Evolutionary conservation across 1,139 yeast species (phyloP), one percentile per base, ranked within the genome.

Genomic region (Candida albicans): DNA sequence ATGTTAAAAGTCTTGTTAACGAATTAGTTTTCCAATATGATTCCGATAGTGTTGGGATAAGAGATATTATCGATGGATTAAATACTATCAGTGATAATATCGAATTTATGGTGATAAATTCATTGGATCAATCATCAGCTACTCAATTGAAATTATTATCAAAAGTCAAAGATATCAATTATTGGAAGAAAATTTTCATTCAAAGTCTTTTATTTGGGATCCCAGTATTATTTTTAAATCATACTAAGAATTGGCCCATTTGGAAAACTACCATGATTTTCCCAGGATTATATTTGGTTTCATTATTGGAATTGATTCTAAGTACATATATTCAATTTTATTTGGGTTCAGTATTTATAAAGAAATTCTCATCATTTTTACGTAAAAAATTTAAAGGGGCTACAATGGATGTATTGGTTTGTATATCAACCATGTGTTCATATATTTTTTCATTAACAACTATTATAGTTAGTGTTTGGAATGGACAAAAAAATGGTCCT

Each of bases 321-420:
- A 77, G 91, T 0, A 61, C 84, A 1, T 87, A 84, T 52, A 73
- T 91, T 36, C 93, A 88, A 58, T 80, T 87, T 54, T 69, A 75
- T 26, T 76, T 82, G 48, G 98, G 87, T 1, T 57, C 67, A 8
- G 73, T 75, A 31, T 93, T 89, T 56, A 80, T 82, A 60, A 69
- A 64, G 40, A 84, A 87, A 47, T 80, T 95, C 9, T 71, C 66
- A 55, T 77, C 75, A 39, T 84, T 95, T n/a, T 50, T 90, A 13
- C 69, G 69, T 44, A 89, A 86, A 53, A 75, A 81, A 7, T 75
- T 86, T 24, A 56, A 51, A 33, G 67, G 64, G 39, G 96, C 97
- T n/a, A 90, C 95, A 15, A 95, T 95, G 99, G 99, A 95, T 63
- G 89, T 91, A 1, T 73, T 95, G 49, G 93, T 95, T 31, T 82